Base-by-base conservation (phyloP, 805 yeast species). In the Myxozyma nipponensis region DNA sequence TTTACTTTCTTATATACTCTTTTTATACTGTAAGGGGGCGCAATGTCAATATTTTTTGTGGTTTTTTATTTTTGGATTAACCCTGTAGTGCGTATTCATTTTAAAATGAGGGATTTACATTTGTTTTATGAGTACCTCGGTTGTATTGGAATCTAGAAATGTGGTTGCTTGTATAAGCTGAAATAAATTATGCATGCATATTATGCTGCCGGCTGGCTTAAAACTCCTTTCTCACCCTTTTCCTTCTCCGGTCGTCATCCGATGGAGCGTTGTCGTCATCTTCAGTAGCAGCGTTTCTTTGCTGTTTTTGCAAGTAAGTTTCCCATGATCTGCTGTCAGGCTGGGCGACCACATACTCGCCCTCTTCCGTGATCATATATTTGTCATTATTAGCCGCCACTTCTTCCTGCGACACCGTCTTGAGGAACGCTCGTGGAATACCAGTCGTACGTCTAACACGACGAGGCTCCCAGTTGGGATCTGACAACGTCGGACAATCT, bases 391-490 rank as follows among this genome's bases (percentile, higher is more conserved):
- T 50, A 35, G 83, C 87, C 0, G 81, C 77, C 6, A 52, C 22
- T 45, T 48, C 54, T 24, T 91, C 91, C 64, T 86, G 86, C 17
- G 86, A 86, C 5, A 93, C 82, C 0, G 95, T 84, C 60, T 88
- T 85, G 67, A 93, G 78, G 67, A 88, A 88, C 30, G 95, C 84
- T 68, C 84, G 85, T 1, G 99, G 99, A 63, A 93, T 93, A 82
- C 99, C 99, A 0, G 98, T 93, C 0, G 97, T 90, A 61, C 95
- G 78, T 61, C 86, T 84, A 43, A 93, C 84, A 54, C 95, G 77
- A 63, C 86, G 87, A 18, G 95, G 95, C 64, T 91, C 98, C 77
- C 89, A 89, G 61, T 81, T 86, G 1, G 96, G 96, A 68, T 91
- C 98, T 39, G 79, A 81, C 63, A 86, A 84, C 2, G 95, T 87